Percentiles rank a stretch among this genome's conserved stretches.
These are phyloP conservation scores for Fusarium tanahbumbuense DNA, from an alignment of 2,329 filamentous ascomycete species.

Conservation along the genomic window DNA sequence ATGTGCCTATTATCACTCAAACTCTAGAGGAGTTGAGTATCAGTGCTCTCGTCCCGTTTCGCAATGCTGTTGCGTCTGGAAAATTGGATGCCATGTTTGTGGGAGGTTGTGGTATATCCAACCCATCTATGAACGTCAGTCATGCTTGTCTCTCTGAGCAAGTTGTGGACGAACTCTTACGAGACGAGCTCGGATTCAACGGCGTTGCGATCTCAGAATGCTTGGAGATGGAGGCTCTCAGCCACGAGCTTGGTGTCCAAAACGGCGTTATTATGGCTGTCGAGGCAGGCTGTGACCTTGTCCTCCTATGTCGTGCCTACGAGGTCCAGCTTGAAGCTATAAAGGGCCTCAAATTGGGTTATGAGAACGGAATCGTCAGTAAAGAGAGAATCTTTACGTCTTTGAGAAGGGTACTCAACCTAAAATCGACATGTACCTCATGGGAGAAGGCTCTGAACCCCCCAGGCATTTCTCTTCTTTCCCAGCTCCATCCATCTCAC, in stretches of 20 bases:
- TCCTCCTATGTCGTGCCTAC: constrained; percentile 88
- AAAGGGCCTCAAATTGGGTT: constrained; percentile 85
- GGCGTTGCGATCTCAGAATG: constrained; percentile 96
- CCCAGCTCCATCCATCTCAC: constrained; percentile 84
- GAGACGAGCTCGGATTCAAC: constrained; percentile 89
- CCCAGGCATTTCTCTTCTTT: constrained; percentile 79
- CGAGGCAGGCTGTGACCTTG: constrained; percentile 92
- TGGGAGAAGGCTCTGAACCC: constrained; percentile 95
- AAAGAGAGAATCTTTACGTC: constrained; percentile 84
- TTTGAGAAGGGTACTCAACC: constrained; percentile 77
- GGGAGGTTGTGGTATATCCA: constrained; percentile 92
- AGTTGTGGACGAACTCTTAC: constrained; percentile 88
- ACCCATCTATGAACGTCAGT: constrained; percentile 91
- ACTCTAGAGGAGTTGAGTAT: constrained; percentile 91
- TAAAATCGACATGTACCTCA: constrained; percentile 88
- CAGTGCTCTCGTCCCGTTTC: constrained; percentile 91
- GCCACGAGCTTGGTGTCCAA: constrained; percentile 95
- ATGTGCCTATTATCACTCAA: constrained; percentile 95
- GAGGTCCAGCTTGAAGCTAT: constrained; percentile 92
- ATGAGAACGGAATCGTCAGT: constrained; percentile 90
- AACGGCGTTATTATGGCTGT: constrained; percentile 98
- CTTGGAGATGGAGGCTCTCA: constrained; percentile 94
- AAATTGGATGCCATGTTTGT: constrained; percentile 93
- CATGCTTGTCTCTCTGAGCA: constrained; percentile 94
- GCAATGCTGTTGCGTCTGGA: constrained; percentile 87